phyloP scores from a whole-genome alignment of 495 filamentous ascomycete genomes.

The Aspergillus cavernicola region DNA sequence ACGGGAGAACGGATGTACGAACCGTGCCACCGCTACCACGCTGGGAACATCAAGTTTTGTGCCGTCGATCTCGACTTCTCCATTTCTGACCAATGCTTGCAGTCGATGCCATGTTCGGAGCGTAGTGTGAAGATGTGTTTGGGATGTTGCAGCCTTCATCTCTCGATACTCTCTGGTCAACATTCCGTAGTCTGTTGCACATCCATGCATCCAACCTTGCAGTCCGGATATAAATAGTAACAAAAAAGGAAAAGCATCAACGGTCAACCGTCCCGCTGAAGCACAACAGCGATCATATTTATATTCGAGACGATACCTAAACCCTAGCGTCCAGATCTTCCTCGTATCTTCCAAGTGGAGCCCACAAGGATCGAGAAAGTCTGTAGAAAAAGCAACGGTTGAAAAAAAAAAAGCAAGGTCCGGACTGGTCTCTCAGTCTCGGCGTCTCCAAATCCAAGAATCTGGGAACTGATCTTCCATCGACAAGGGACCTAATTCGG shows the following conservation, averaged over 20 bases:
- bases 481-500: neutral
- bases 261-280: no score
- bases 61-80: constrained; percentile 16
- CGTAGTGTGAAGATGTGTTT: constrained; percentile 18
- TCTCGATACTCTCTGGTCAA: neutral
- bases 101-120: constrained; percentile 16
- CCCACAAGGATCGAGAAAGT: neutral
- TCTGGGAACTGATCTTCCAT: neutral
- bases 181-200: neutral
- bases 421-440: neutral
- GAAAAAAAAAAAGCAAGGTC: neutral
- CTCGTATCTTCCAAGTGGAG: neutral
- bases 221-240: no score
- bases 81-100: constrained; percentile 7
- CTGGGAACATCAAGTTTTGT: constrained; percentile 17
- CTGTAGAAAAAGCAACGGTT: neutral
- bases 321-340: neutral
- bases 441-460: neutral
- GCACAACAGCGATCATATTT: no score
- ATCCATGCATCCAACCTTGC: neutral
- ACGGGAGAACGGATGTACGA: neutral
- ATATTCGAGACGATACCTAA: constrained; percentile 1
- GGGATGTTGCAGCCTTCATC: constrained; percentile 5
- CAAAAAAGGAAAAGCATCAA: no score
- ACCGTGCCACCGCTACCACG: constrained; percentile 20